These are phyloP conservation scores for Arthrinium puccinioides DNA, from an alignment of 2,329 filamentous ascomycete species.

Conservation along the genomic window DNA sequence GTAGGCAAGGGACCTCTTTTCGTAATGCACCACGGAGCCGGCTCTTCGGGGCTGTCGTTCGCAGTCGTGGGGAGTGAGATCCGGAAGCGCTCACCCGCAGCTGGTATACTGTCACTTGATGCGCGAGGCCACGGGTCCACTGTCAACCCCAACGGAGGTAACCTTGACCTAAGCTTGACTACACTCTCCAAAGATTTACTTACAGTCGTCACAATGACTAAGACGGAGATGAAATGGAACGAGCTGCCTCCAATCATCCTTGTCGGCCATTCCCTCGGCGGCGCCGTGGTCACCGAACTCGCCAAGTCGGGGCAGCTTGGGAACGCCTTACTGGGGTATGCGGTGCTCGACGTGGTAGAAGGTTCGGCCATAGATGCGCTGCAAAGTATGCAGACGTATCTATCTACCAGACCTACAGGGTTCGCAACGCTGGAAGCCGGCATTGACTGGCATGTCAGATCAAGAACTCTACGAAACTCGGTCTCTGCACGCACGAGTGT, in stretches of 20 bases:
- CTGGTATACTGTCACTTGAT: slow-evolving; percentile 79
- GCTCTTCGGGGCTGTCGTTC: slow-evolving; percentile 89
- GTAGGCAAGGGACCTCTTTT: slow-evolving; percentile 71
- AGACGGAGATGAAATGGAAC: slow-evolving; percentile 63
- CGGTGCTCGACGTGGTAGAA: slow-evolving; percentile 91
- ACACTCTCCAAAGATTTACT: slow-evolving; percentile 69
- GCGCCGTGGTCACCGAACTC: slow-evolving; percentile 81
- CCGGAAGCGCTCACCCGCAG: slow-evolving; percentile 65
- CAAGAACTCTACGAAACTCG: slow-evolving; percentile 76
- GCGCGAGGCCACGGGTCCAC: slow-evolving; percentile 81
- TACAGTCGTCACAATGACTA: slow-evolving; percentile 60
- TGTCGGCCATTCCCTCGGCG: slow-evolving; percentile 87
- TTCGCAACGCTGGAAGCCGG: slow-evolving; percentile 74
- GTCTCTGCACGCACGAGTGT: slow-evolving; percentile 83
- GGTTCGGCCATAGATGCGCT: slow-evolving; percentile 92
- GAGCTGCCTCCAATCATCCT: slow-evolving; percentile 69
- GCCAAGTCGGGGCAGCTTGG: slow-evolving; percentile 63
- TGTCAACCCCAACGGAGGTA: slow-evolving; percentile 33
- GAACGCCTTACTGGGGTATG: slow-evolving; percentile 69
- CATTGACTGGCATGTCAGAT: slow-evolving; percentile 90
- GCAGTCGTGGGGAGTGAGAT: slow-evolving; percentile 74
- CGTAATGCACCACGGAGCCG: slow-evolving; percentile 90
- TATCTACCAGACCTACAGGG: slow-evolving; percentile 69
- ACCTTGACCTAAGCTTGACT: slow-evolving; percentile 61
- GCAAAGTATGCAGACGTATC: slow-evolving; percentile 87